Conservation (phyloP, 257 asterid genomes). For the Ligustrum vulgare region DNA sequence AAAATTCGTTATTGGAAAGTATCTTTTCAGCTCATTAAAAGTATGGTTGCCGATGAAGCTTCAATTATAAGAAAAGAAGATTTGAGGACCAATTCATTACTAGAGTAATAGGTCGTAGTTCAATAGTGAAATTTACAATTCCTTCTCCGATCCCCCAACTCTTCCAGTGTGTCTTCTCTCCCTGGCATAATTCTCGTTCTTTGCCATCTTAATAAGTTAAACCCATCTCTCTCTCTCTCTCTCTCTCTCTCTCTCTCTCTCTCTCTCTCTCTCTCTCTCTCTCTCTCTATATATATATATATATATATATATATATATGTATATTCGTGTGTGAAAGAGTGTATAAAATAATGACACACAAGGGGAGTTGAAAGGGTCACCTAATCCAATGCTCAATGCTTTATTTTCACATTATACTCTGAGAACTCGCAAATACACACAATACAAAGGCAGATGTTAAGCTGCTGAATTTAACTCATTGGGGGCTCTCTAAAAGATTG, state of each 20-base stretch:
- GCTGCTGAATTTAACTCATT: conserved; percentile 14
- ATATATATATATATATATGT: too few relatives aligned
- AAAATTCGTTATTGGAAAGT: too few relatives aligned
- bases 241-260: neutral
- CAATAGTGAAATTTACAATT: neutral
- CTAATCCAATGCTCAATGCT: conserved; percentile 38
- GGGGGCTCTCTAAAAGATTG: conserved; percentile 24
- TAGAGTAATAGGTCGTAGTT: too few relatives aligned
- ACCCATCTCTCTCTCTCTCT: neutral
- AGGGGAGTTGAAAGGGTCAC: conserved; percentile 42
- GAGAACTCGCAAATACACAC: conserved; percentile 25
- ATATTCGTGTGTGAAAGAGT: neutral
- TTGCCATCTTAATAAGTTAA: neutral
- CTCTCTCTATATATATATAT: too few relatives aligned
- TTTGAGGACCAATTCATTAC: neutral
- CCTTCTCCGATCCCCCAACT: neutral
- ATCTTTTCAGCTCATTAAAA: too few relatives aligned
- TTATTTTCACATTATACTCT: conserved; percentile 27
- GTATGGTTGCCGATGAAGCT: too few relatives aligned
- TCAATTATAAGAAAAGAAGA: too few relatives aligned
- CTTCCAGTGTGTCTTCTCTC: too few relatives aligned
- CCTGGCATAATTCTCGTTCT: neutral
- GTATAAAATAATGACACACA: neutral
- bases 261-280: too few relatives aligned
- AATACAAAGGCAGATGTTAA: neutral